Percentiles rank a stretch among this genome's conserved stretches.
These are phyloP conservation scores for Alliaria petiolata DNA, from an alignment of 345 rosid genomes.

Conservation along the genomic window DNA sequence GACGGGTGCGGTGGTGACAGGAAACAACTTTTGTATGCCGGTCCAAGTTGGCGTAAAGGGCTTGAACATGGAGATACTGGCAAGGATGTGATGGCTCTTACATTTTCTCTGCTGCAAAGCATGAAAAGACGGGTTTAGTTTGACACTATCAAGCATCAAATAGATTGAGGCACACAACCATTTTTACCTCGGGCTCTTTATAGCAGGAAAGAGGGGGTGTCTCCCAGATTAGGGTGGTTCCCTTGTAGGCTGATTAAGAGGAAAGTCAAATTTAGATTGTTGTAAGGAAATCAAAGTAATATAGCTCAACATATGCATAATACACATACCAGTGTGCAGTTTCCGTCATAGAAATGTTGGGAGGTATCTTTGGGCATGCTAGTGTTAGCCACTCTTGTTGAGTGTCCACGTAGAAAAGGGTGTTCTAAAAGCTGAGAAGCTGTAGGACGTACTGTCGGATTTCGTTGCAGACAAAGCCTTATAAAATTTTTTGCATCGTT, in stretches of 20 bases:
- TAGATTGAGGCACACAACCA: slow-evolving; percentile 5
- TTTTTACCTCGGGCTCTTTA: slow-evolving; percentile 59
- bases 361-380: slow-evolving; percentile 53
- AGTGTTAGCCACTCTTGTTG: slow-evolving; percentile 45
- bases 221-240: slow-evolving; percentile 59
- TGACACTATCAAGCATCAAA: neutral
- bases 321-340: slow-evolving; percentile 58
- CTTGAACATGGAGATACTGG: slow-evolving; percentile 95
- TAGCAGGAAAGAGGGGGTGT: slow-evolving; percentile 38
- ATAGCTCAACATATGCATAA: neutral
- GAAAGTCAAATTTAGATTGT: slow-evolving; percentile 3
- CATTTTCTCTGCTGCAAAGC: slow-evolving; percentile 59
- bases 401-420: slow-evolving; percentile 65
- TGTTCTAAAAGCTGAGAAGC: slow-evolving; percentile 78
- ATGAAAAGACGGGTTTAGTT: neutral
- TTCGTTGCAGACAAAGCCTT: slow-evolving; percentile 82
- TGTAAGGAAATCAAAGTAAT: neutral
- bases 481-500: slow-evolving; percentile 74
- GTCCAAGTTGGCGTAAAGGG: slow-evolving; percentile 65
- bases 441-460: slow-evolving; percentile 76
- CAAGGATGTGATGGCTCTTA: slow-evolving; percentile 65
- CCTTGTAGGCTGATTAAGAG: slow-evolving; percentile 56
- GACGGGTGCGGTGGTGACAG: slow-evolving; percentile 85
- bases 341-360: slow-evolving; percentile 60
- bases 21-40: slow-evolving; percentile 59